Evolutionary conservation across 805 yeast species (phyloP).

Genomic region (Priceomyces castillae): DNA sequence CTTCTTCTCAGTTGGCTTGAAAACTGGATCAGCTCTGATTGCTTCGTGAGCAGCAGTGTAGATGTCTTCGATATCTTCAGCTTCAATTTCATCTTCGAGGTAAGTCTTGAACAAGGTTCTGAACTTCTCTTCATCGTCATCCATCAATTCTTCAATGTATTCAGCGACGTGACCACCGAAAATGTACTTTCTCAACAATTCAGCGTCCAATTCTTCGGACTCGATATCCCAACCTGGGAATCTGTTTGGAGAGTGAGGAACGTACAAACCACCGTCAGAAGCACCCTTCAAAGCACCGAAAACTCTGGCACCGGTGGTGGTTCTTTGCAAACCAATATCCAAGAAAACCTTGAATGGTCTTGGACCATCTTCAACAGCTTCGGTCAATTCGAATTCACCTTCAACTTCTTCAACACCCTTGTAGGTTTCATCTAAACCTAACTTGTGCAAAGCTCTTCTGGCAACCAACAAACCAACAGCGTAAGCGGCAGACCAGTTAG

Average conservation of each 20-base stretch:
- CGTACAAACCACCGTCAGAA: conserved; percentile 98
- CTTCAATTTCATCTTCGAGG: conserved; percentile 95
- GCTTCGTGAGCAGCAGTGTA: conserved; percentile 92
- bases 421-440: conserved; percentile 98
- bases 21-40: conserved; percentile 93
- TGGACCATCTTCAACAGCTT: conserved; percentile 99
- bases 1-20: conserved; percentile 87
- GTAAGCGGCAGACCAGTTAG: conserved; percentile 99
- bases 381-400: conserved; percentile 98
- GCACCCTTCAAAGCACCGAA: conserved; percentile 99
- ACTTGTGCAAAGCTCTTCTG: conserved; percentile 97
- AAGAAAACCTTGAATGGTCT: conserved; percentile 99
- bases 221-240: conserved; percentile 99
- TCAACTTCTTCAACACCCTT: conserved; percentile 98
- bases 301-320: conserved; percentile 99
- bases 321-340: conserved; percentile 99
- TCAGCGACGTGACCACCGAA: conserved; percentile 99
- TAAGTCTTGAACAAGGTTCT: conserved; percentile 92
- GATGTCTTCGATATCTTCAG: conserved; percentile 94
- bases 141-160: conserved; percentile 99
- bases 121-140: conserved; percentile 99
- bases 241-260: conserved; percentile 99
- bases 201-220: conserved; percentile 97
- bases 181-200: conserved; percentile 96
- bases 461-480: conserved; percentile 98